Percentiles rank a stretch among this genome's conserved stretches.
These are phyloP conservation scores for Alternaria angustiovoidea DNA, from an alignment of 2,329 filamentous ascomycete species.

Conservation along the genomic window DNA sequence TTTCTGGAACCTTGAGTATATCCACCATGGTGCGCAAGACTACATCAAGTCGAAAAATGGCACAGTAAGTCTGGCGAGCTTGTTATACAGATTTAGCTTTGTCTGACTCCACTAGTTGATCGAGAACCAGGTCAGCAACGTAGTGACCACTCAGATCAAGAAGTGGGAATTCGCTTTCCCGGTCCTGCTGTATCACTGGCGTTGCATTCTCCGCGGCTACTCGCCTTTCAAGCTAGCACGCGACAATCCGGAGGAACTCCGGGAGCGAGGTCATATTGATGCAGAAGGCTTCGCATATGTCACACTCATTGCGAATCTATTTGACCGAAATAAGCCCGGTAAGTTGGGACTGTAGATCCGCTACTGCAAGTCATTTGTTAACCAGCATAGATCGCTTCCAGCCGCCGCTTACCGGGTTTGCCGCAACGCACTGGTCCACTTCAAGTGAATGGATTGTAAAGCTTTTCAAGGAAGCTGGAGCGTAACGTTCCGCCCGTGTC, in stretches of 20 bases:
- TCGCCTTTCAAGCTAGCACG: slow-evolving; percentile 46
- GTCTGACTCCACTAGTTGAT: slow-evolving; percentile 37
- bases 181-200: slow-evolving; percentile 46
- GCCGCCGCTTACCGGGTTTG: slow-evolving; percentile 38
- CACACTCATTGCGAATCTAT: slow-evolving; percentile 33
- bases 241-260: slow-evolving; percentile 46
- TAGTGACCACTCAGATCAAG: slow-evolving; percentile 44
- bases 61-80: slow-evolving; percentile 41
- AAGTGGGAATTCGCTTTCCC: slow-evolving; percentile 47
- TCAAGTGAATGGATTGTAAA: slow-evolving; percentile 45
- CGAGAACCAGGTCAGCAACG: slow-evolving; percentile 43
- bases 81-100: neutral
- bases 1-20: slow-evolving; percentile 49
- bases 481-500: slow-evolving; percentile 20
- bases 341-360: slow-evolving; percentile 17
- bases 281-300: slow-evolving; percentile 43
- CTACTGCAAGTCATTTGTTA: slow-evolving; percentile 10
- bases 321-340: slow-evolving; percentile 38
- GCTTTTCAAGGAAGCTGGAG: slow-evolving; percentile 45
- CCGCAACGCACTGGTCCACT: slow-evolving; percentile 34
- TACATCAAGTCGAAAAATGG: slow-evolving; percentile 48
- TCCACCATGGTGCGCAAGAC: slow-evolving; percentile 42
- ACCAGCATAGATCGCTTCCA: slow-evolving; percentile 37
- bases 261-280: slow-evolving; percentile 41
- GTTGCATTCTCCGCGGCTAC: slow-evolving; percentile 41